Conservation (phyloP, 768 basidiomycete genomes). For the Tricholoma sp. region DNA sequence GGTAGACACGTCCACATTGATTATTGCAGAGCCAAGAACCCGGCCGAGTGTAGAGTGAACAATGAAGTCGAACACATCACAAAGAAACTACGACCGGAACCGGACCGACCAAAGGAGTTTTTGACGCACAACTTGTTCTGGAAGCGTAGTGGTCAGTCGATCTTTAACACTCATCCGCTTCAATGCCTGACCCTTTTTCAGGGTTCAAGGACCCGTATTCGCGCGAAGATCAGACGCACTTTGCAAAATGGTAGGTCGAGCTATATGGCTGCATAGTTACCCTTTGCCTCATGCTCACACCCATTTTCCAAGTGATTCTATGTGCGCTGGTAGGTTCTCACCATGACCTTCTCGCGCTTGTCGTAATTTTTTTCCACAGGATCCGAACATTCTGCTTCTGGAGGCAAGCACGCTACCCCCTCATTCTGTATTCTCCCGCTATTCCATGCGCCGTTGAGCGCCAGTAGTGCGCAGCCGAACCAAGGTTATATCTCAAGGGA, state of each 20-base stretch:
- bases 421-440: slow-evolving; percentile 52
- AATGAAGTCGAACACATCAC: slow-evolving; percentile 43
- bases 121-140: slow-evolving; percentile 52
- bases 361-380: slow-evolving; percentile 26
- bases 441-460: slow-evolving; percentile 36
- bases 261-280: slow-evolving; percentile 24
- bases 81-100: slow-evolving; percentile 38
- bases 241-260: slow-evolving; percentile 44
- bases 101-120: slow-evolving; percentile 44
- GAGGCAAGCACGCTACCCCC: slow-evolving; percentile 34
- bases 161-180: neutral
- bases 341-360: neutral
- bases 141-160: slow-evolving; percentile 44
- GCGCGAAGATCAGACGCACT: slow-evolving; percentile 47
- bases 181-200: slow-evolving; percentile 14
- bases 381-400: slow-evolving; percentile 40
- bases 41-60: slow-evolving; percentile 32
- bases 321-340: neutral
- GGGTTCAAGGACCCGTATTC: slow-evolving; percentile 66
- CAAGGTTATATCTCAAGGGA: slow-evolving; percentile 44
- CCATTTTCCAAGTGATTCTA: neutral
- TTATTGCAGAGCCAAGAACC: slow-evolving; percentile 40
- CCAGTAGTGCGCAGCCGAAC: slow-evolving; percentile 3
- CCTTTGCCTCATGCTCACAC: neutral
- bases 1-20: slow-evolving; percentile 56